Conservation (phyloP, 345 rosid genomes). For the Moringa oleifera region DNA sequence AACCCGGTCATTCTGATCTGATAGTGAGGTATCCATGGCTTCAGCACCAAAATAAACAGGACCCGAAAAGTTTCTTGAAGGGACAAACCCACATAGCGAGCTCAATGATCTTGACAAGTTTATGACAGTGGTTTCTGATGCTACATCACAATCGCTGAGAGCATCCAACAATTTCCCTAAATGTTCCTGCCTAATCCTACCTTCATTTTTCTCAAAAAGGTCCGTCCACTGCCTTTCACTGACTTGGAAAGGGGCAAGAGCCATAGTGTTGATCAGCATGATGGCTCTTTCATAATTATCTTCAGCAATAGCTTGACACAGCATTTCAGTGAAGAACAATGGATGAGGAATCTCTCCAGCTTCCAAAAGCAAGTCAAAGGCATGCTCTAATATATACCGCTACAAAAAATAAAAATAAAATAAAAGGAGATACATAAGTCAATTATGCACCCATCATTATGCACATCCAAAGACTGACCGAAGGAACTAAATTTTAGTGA, state of each 20-base stretch:
- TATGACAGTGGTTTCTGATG: slow-evolving; percentile 48
- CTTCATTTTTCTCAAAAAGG: slow-evolving; percentile 38
- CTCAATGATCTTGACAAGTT: slow-evolving; percentile 60
- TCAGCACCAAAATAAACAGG: slow-evolving; percentile 5
- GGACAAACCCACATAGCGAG: slow-evolving; percentile 29
- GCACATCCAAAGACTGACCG: too few species aligned
- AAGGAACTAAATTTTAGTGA: too few species aligned
- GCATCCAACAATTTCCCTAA: slow-evolving; percentile 42
- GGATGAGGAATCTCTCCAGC: slow-evolving; percentile 78
- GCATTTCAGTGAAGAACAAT: slow-evolving; percentile 59
- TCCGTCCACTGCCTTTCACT: slow-evolving; percentile 71
- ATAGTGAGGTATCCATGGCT: slow-evolving; percentile 2
- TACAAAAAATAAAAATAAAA: slow-evolving; percentile 35
- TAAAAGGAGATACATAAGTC: slow-evolving; percentile 8
- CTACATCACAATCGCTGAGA: slow-evolving; percentile 37
- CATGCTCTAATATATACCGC: slow-evolving; percentile 81
- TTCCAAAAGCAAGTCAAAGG: slow-evolving; percentile 69
- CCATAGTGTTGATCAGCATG: slow-evolving; percentile 48
- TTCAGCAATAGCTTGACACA: slow-evolving; percentile 50
- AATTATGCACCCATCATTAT: too few species aligned
- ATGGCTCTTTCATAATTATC: slow-evolving; percentile 57
- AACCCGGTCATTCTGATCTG: not conserved
- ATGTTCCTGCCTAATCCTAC: slow-evolving; percentile 32
- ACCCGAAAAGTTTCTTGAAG: slow-evolving; percentile 11
- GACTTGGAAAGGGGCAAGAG: slow-evolving; percentile 74